These are phyloP conservation scores for Silene latifolia DNA, from an alignment of 148 eudicot genomes.

Conservation along the genomic window DNA sequence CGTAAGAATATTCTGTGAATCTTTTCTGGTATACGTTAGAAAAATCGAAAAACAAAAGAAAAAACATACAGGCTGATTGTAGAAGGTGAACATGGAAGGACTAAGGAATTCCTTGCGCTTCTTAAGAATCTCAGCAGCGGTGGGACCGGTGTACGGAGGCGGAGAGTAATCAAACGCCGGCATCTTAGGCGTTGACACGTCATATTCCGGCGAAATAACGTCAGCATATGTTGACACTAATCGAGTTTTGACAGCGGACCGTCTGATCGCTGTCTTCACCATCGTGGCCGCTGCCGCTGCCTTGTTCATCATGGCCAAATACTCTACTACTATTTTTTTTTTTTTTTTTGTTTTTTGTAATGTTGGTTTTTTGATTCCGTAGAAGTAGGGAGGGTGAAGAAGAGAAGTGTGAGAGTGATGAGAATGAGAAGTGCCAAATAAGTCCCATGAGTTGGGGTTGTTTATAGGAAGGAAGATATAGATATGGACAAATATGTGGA, in stretches of 20 bases:
- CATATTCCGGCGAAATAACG: slow-evolving; percentile 14
- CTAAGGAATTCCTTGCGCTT: slow-evolving; percentile 74
- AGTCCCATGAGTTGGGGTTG: not conserved
- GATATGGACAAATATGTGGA: too few species aligned
- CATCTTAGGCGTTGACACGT: slow-evolving; percentile 31
- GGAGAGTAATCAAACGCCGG: slow-evolving; percentile 81
- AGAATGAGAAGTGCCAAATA: not conserved
- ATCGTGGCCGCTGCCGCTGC: not conserved
- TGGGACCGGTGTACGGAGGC: slow-evolving; percentile 76
- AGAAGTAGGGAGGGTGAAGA: not conserved
- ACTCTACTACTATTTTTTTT: too few species aligned
- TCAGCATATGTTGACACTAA: slow-evolving; percentile 6
- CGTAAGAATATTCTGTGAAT: too few species aligned
- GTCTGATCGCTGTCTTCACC: not conserved
- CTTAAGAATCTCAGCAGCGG: slow-evolving; percentile 59
- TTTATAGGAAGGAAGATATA: not conserved
- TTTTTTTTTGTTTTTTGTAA: too few species aligned
- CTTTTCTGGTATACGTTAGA: too few species aligned
- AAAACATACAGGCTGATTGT: slow-evolving; percentile 59
- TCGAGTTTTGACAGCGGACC: not conserved
- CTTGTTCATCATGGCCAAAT: too few species aligned
- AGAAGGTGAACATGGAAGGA: slow-evolving; percentile 83
- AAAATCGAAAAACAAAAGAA: too few species aligned
- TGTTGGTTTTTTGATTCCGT: not conserved
- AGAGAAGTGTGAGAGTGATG: not conserved